Evolutionary conservation across 2,329 filamentous ascomycete genomes (phyloP), one percentile per base, ranked within the genome.

Genomic region (Ascochyta viciae-villosae): DNA sequence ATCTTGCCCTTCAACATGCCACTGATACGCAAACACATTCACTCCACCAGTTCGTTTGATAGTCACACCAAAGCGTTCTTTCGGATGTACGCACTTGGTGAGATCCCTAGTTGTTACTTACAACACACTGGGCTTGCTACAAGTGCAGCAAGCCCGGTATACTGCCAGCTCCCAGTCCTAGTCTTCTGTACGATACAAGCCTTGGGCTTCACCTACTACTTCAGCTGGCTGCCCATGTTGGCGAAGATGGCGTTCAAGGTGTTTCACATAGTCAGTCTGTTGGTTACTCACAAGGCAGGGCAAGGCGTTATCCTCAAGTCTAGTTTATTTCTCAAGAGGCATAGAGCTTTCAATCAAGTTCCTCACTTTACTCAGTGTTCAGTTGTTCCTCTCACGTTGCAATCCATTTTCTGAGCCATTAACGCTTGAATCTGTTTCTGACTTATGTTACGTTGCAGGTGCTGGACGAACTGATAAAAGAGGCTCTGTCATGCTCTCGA

Each of bases 291-390:
- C 16, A 46, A 12, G 26, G 23, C 23, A 24, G 23, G 40, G n/a
- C 19, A 24, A 40, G 47, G 47, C 47, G 37, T 56, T 50, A 38
- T 50, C 35, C 24, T 24, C 45, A 41, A 19, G 16, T 37, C 12
- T 10, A 38, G 41, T 37, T 46, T 38, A 31, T 8, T 33, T 27
- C 23, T 56, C 31, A 38, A 22, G 15, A n/a, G 24, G 42, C 38
- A 50, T 41, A 50, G 16, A 31, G 1, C 26, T 44, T 27, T 29
- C 19, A 45, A 19, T 35, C 19, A 8, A 3, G 6, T 8, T 27
- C 19, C 12, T 34, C 15, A 44, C 22, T n/a, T 44, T 6, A 12
- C n/a, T 41, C 13, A 6, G 15, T 38, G 8, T 31, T 37, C 23
- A 13, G 15, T 19, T 24, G 8, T 27, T 9, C 29, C n/a, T n/a